Base-by-base conservation (phyloP, 139 green algal species). In the Picochlorum sp. region DNA sequence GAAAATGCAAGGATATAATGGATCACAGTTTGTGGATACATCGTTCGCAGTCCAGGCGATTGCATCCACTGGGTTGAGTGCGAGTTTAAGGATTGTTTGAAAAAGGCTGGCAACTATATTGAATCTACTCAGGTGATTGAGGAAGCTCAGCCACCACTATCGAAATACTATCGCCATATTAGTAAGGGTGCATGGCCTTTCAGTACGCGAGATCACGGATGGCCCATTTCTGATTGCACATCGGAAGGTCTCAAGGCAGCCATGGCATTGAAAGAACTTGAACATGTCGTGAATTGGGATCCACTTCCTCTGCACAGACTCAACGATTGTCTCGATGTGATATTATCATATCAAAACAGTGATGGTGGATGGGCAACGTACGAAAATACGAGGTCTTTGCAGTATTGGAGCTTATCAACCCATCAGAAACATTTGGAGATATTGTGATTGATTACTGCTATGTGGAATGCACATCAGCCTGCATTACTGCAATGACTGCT, bases 371-470 rank as follows among this genome's bases (percentile, higher is more conserved):
- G 92, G 88, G 93, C 94, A 11, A 98, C 94, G 3, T 99, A 98
- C 63, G 94, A 99, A 67, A 95, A 95, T 76, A 97, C 90, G 16
- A 83, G 94, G 16, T 91, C 81, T 8, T 96, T 90, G 52, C 74
- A n/a, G 11, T 67, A 1, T 62, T 85, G n/a, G 79, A 85, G 71
- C 65, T 76, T 41, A 78, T 99, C 47, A 99, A 99, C 76, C 94
- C 93, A 11, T 83, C 88, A 9, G 94, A 99, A 76, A 98, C 94
- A 0, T 98, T 99, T 83, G 93, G 93, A 23, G 87, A 99, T 84
- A 99, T 99, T 70, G 87, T 99, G 9, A 92, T 99, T 24, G 94
- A 99, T 78, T 99, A 99, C 78, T 81, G 72, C 18, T 97, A 97
- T 67, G 92, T 98, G 32, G 94, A 99, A 86, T 92, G 88, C 83